Conservation (phyloP, 2,329 filamentous ascomycete genomes). For the Neonectria sp. region DNA sequence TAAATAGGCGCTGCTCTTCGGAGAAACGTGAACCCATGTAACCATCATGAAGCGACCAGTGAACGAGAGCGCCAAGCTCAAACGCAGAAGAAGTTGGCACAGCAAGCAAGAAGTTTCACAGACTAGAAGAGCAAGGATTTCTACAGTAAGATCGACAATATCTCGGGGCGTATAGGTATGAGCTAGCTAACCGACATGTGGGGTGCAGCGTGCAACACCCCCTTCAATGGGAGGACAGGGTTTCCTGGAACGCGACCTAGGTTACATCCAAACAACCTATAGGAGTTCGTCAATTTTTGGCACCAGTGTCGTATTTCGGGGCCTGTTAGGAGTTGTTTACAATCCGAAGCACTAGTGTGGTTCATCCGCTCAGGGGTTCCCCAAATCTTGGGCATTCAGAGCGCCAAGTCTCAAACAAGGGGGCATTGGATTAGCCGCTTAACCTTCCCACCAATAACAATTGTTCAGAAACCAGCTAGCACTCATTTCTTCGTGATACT, state of each 20-base stretch:
- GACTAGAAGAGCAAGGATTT: not conserved
- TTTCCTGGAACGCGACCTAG: not conserved
- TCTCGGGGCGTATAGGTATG: not conserved
- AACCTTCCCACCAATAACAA: not conserved
- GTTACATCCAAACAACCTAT: not conserved
- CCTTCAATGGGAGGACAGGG: not conserved
- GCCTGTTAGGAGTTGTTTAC: constrained; percentile 11
- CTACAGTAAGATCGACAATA: not conserved
- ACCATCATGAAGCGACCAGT: constrained; percentile 9
- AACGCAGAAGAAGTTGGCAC: constrained; percentile 1
- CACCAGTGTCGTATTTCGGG: constrained; percentile 3
- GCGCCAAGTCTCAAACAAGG: constrained; percentile 21
- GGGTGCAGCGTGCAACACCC: constrained; percentile 11
- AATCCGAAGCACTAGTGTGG: constrained; percentile 23
- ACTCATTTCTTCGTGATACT: constrained; percentile 7
- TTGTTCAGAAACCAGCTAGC: not conserved
- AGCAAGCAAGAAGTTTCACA: not conserved
- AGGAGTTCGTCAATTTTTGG: not conserved
- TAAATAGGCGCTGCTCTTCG: not conserved
- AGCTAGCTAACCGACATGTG: not conserved
- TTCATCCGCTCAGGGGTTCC: constrained; percentile 10
- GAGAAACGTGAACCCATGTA: not conserved
- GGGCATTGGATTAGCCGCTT: not conserved
- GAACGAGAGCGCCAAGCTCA: constrained; percentile 12
- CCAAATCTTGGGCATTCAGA: not conserved